phyloP scores from a whole-genome alignment of 1,139 yeast species.

The Yamadazyma dendronema region DNA sequence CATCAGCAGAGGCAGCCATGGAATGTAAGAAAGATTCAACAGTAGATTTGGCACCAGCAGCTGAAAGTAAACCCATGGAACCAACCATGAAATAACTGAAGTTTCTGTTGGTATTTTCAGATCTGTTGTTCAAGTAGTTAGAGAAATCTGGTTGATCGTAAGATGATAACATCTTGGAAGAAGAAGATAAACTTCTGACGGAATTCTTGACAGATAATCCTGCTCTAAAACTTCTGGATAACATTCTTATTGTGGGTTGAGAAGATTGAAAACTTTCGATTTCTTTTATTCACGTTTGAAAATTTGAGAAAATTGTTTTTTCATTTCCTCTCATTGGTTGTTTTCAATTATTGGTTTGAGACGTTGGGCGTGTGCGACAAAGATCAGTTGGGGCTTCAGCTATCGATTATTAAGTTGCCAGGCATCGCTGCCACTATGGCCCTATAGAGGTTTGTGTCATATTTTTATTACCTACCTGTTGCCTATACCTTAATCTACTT shows the following conservation, averaged over 20 bases:
- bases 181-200: slow-evolving; percentile 40
- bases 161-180: slow-evolving; percentile 59
- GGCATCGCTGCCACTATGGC: no score
- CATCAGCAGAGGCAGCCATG: slow-evolving; percentile 98
- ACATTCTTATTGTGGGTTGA: slow-evolving; percentile 7
- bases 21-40: slow-evolving; percentile 93
- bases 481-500: slow-evolving; percentile 29
- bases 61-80: slow-evolving; percentile 86
- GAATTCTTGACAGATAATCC: slow-evolving; percentile 28
- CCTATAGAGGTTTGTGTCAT: no score
- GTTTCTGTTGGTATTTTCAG: slow-evolving; percentile 73
- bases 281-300: slow-evolving; percentile 8
- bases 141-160: slow-evolving; percentile 94
- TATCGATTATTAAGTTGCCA: no score
- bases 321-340: slow-evolving; percentile 12
- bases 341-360: not conserved
- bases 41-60: slow-evolving; percentile 97
- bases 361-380: not conserved
- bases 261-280: slow-evolving; percentile 11
- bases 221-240: slow-evolving; percentile 40
- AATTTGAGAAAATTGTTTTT: slow-evolving; percentile 18
- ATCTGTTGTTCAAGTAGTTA: slow-evolving; percentile 74
- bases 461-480: not conserved
- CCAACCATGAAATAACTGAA: slow-evolving; percentile 98
- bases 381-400: not conserved